Evolutionary conservation across 2,329 filamentous ascomycete species (phyloP).

Genomic region (Ophiostoma fasciatum): DNA sequence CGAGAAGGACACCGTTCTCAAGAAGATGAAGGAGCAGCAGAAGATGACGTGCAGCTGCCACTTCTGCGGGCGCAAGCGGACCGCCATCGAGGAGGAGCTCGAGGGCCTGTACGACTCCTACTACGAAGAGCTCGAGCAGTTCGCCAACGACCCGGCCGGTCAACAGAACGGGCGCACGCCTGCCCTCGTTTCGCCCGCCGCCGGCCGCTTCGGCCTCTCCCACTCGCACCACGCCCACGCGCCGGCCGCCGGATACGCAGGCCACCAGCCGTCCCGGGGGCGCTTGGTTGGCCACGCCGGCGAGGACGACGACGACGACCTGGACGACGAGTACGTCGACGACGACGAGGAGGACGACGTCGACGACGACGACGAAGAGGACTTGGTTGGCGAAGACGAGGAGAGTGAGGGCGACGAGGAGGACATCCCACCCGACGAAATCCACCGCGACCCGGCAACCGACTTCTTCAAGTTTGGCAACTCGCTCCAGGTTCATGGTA

Average conservation of each 20-base stretch:
- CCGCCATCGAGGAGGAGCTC: conserved; percentile 93
- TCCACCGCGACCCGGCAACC: conserved; percentile 50
- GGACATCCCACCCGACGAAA: conserved; percentile 42
- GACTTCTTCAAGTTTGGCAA: conserved; percentile 98
- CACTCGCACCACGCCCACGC: conserved; percentile 42
- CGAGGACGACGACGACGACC: conserved; percentile 40
- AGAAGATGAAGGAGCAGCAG: conserved; percentile 99
- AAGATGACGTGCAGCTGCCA: conserved; percentile 98
- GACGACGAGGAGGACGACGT: conserved; percentile 38
- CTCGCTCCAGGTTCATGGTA: conserved; percentile 84
- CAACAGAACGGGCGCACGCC: conserved; percentile 52
- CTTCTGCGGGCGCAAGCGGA: conserved; percentile 89
- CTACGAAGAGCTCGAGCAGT: conserved; percentile 95
- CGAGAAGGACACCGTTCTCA: conserved; percentile 92
- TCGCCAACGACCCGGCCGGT: conserved; percentile 56
- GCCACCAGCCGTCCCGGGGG: conserved; percentile 57
- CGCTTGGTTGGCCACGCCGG: conserved; percentile 56
- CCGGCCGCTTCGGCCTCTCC: conserved; percentile 45
- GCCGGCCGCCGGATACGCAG: conserved; percentile 41
- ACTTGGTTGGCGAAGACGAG: conserved; percentile 33
- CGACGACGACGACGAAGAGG: conserved; percentile 37
- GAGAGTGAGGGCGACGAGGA: conserved; percentile 54
- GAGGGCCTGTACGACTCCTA: conserved; percentile 97
- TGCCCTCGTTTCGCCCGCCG: conserved; percentile 52
- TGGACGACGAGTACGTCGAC: conserved; percentile 43